Evolutionary conservation across 352 stramenopile species (phyloP), one percentile per base, ranked within the genome.

Genomic region (Pythium folliculosum): DNA sequence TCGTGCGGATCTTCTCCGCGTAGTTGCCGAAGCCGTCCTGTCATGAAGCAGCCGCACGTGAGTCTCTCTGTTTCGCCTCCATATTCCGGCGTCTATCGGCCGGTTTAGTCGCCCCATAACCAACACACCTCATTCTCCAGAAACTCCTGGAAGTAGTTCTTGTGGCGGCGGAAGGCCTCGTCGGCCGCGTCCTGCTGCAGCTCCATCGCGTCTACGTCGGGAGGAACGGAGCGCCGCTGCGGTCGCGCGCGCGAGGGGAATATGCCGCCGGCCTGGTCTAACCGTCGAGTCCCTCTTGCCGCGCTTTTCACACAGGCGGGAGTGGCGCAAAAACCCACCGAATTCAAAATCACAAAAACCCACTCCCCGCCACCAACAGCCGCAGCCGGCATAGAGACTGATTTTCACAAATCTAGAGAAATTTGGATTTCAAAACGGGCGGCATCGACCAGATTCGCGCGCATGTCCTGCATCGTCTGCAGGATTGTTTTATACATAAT

Each of bases 101-200:
- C 44, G 43, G 5, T 48, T 32, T 48, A 35, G 30, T 19, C 25
- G 19, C 35, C 5, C 32, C 32, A 5, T 37, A 5, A 5, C 32
- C 8, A 13, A 6, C 81, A 69, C 63, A 91, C 88, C 40, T 94
- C 84, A 57, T 89, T 91, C 61, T 83, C 76, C 12, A 96, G 67
- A 56, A 94, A 96, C 56, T 82, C 67, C 67, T 89, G 80, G 67
- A 96, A 96, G 77, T 96, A 96, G 71, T 90, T 90, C 67, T 96
- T 93, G 78, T 96, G 80, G 59, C 88, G 86, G 54, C 86, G 86
- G 69, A 93, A 92, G 58, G 84, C 83, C 69, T 95, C 88, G 71
- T 95, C 88, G 63, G 91, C 71, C 62, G 83, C 83, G 67, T 94
- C 86, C 72, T 94, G 86, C 71, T 91, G 84, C 69, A 92, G 79